Evolutionary conservation across 768 basidiomycete genomes (phyloP).

Genomic region (Mycena leptocephala): DNA sequence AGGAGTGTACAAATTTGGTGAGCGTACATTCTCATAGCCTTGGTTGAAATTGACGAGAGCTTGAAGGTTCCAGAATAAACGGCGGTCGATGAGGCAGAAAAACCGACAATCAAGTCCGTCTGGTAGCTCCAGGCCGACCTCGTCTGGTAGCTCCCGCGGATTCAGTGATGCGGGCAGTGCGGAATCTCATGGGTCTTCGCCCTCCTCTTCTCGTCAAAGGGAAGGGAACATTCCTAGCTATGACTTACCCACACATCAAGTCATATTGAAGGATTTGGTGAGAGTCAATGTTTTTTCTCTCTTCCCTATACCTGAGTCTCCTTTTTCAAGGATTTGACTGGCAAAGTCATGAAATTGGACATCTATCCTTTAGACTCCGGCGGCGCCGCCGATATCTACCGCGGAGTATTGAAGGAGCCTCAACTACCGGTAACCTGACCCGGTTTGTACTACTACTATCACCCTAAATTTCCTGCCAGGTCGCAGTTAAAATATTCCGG

Average conservation of each 20-base stretch:
- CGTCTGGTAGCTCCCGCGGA: constrained; percentile 14
- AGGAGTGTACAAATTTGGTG: constrained; percentile 92
- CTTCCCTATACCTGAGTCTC: background rate
- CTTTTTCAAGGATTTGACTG: constrained; percentile 10
- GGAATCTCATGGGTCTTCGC: background rate
- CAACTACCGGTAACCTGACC: too few relatives aligned
- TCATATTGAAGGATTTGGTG: background rate
- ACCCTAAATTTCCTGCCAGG: background rate
- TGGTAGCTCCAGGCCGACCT: background rate
- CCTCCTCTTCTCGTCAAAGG: background rate
- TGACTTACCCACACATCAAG: background rate
- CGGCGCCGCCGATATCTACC: constrained; percentile 16
- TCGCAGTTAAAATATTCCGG: constrained; percentile 23
- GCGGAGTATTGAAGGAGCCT: background rate
- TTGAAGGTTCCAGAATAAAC: too few relatives aligned
- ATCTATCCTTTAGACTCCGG: constrained; percentile 28
- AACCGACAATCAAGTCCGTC: too few relatives aligned
- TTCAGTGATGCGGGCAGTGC: constrained; percentile 9
- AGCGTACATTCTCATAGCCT: too few relatives aligned
- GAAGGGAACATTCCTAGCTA: background rate
- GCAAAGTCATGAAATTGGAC: constrained; percentile 3
- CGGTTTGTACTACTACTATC: background rate
- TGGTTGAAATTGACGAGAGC: too few relatives aligned
- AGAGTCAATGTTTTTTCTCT: background rate
- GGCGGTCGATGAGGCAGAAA: too few relatives aligned